Evolutionary conservation across 768 basidiomycete species (phyloP), one percentile per base, ranked within the genome.

Genomic region (Psilocybe cubensis): DNA sequence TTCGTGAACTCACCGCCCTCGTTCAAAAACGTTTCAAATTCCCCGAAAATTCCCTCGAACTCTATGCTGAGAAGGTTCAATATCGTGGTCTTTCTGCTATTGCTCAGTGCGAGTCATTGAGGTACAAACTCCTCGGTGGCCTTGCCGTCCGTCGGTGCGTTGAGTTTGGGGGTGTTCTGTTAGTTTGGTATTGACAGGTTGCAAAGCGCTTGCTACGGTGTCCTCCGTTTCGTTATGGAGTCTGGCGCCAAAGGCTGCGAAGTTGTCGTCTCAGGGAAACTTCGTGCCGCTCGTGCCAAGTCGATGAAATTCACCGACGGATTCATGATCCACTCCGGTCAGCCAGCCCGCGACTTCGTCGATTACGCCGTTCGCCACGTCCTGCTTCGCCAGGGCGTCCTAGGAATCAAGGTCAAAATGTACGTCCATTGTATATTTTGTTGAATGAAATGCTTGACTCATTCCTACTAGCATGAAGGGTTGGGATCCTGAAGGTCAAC

Each of bases 351-450:
- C 53, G 97, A 99, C 74, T 99, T 96, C 68, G 95, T 99, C 61
- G 96, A 98, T 80, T 85, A 93, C 66, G 97, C 97, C 58, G 96
- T 98, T 68, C 87, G 97, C 66, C 97, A 99, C 82, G 97, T 98
- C 68, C 85, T 98, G 68, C 87, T 99, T 63, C 90, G 92, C 67
- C 97, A 99, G 75, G 97, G 97, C 87, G 97, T 99, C 49, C 86
- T 99, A 61, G 97, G 97, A 71, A 98, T 99, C 85, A 99, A 99
- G 78, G 97, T 99, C 70, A 99, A 98, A 81, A 99, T 98, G 95
- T 96, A 70, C 52, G 76, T 63, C 20, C 10, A 23, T 38, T 11
- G 14, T 24, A 23, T 7, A 21, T 28, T 35, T 21, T 17, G 28
- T 10, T 24, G 11, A 29, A 1, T 56, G 31, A 23, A 20, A 44